Evolutionary conservation across 352 stramenopile genomes (phyloP), one percentile per base, ranked within the genome.

Genomic region (Globisporangium cederbergense): DNA sequence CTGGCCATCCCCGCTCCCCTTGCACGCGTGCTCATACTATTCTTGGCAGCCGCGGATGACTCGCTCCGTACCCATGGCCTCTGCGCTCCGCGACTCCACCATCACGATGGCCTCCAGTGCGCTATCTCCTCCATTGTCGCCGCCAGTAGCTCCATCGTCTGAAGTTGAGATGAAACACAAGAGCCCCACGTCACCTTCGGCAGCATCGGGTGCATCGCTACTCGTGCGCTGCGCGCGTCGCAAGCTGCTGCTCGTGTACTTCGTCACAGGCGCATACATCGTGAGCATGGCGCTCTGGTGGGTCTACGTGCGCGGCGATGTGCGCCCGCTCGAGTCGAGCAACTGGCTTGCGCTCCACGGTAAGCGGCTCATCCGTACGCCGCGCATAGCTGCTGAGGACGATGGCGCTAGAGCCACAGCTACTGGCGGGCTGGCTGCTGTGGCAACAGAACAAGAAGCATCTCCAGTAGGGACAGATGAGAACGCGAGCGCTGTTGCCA

Each of bases 271-370:
- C 28, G 28, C 25, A 7, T 62, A 62, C 57, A 22, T 62, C 40
- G 28, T 54, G 25, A 54, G 57, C 43, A 28, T 62, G 42, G 25
- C 42, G 57, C 57, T 62, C 40, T 62, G 57, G 57, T 62, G 57
- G 57, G 20, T 54, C 43, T 62, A 45, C 43, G 43, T 30, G 16
- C 36, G 57, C 25, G 36, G 43, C 18, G 40, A 20, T 9, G 13
- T 28, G 28, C 7, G 52, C 0, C 42, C 56, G 1, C 16, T 8
- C 4, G 38, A 52, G 22, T 58, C 55, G 14, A 46, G 28, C 43
- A 62, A 62, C 57, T 62, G 57, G 57, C 57, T 60, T 38, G 42
- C 55, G 43, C 18, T 60, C 34, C 54, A 60, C 20, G 34, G 36
- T 38, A 60, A 60, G 22, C 36, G 55, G 14, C 55, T 60, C 38